These are phyloP conservation scores for Cryphonectria carpinicola DNA, from an alignment of 2,329 filamentous ascomycete species.

Conservation along the genomic window DNA sequence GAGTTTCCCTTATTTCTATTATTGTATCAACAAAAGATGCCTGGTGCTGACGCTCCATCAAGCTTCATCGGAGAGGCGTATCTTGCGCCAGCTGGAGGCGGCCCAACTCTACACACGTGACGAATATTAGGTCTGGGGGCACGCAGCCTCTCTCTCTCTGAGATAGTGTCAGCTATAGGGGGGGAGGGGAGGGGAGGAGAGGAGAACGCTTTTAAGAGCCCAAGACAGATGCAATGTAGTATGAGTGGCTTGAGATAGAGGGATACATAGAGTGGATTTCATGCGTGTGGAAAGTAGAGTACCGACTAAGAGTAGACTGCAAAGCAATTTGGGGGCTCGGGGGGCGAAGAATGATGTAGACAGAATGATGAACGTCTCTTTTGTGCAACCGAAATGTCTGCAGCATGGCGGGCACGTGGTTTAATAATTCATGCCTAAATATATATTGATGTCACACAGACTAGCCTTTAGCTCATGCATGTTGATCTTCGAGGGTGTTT, in stretches of 20 bases:
- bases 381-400: not conserved
- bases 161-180: not conserved
- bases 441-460: not conserved
- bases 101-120: not conserved
- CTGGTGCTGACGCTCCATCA: not conserved
- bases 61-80: conserved; percentile 9
- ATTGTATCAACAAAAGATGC: not conserved
- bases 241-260: too few relatives aligned
- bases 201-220: not conserved
- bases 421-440: not conserved
- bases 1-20: not conserved
- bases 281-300: not conserved
- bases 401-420: not conserved
- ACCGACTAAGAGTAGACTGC: too few relatives aligned
- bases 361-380: not conserved
- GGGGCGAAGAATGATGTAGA: too few relatives aligned
- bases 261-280: too few relatives aligned
- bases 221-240: not conserved
- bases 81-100: conserved; percentile 13
- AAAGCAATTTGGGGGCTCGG: not conserved
- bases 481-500: not conserved
- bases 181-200: too few relatives aligned
- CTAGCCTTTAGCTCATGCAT: not conserved
- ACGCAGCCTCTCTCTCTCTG: not conserved
- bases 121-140: not conserved